Evolutionary conservation across 345 rosid genomes (phyloP).

Genomic region (Aquilaria sinensis): DNA sequence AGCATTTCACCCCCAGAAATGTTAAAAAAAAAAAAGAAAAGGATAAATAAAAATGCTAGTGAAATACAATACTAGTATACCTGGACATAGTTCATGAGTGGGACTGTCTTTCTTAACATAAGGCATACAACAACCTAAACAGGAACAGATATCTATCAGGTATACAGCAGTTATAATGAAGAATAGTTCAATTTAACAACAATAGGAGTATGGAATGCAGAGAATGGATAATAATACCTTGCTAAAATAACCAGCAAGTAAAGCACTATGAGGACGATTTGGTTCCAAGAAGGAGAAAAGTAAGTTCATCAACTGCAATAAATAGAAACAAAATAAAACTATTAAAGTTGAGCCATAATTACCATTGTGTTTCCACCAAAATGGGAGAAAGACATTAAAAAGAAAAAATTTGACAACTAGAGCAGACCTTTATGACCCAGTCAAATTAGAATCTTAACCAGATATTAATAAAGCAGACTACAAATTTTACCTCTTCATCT

Average conservation of each 20-base stretch:
- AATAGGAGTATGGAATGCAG: background rate
- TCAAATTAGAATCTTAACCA: no score
- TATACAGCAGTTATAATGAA: background rate
- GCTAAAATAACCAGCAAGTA: conserved; percentile 97
- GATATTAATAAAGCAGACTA: no score
- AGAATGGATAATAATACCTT: conserved; percentile 44
- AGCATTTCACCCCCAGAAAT: background rate
- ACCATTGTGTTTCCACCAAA: conserved; percentile 5
- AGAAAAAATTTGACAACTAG: conserved; percentile 5
- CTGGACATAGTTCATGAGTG: conserved; percentile 88
- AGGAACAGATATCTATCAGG: conserved; percentile 14
- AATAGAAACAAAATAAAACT: conserved; percentile 15
- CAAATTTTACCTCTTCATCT: conserved; percentile 70
- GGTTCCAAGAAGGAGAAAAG: conserved; percentile 95
- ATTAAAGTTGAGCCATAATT: conserved; percentile 4
- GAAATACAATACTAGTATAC: conserved; percentile 32
- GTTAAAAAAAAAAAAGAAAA: conserved; percentile 2
- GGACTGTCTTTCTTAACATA: conserved; percentile 90
- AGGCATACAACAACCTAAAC: conserved; percentile 90
- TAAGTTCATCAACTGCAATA: conserved; percentile 78
- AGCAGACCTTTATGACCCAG: background rate
- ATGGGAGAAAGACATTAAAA: background rate
- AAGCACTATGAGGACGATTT: conserved; percentile 75
- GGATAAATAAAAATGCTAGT: background rate
- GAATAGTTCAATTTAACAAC: background rate